Base-by-base conservation (phyloP, 495 filamentous ascomycete species). In the Lasiosphaeria hispida region DNA sequence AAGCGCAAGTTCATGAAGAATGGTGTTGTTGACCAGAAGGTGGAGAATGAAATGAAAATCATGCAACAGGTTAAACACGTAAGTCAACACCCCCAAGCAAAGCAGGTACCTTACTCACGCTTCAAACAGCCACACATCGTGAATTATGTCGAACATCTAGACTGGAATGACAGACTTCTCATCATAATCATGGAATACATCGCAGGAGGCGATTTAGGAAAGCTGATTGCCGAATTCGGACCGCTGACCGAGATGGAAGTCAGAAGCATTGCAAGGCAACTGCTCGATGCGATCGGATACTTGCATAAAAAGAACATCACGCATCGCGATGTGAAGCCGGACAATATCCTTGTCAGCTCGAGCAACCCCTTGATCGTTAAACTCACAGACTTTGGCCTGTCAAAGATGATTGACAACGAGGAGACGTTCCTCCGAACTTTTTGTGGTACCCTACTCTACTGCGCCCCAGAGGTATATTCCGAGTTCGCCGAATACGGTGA, bases 301-400 rank as follows among this genome's bases (percentile, higher is more conserved):
- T 77, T 97, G 10, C 94, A 98, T 65, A 72, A 80, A 36, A 86
- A 84, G 62, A 87, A 85, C 48, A 96, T 98, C 62, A 96, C 93
- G 0, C 94, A 98, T 74, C 88, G 94, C 4, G 94, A 98, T 72
- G 90, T 98, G 64, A 98, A 98, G 69, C 94, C 94, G 0, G 95
- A 97, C 73, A 98, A 98, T 66, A 96, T 98, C 57, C 77, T 98
- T 23, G 87, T 97, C 59, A 74, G 81, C 7, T 87, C 82, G 1
- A 64, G 82, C 1, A 79, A 88, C 13, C 93, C 93, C 0, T 79
- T 94, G 35, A 72, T 80, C 1, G 88, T 97, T 63, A 97, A 97
- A 74, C 77, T 98, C 11, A 95, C 95, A 0, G 94, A 98, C 67
- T 98, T 98, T 61, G 72, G 72, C 10, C 77, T 98, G 10, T 96